Conservation (phyloP, 2,329 filamentous ascomycete genomes). For the Fusarium sp. region DNA sequence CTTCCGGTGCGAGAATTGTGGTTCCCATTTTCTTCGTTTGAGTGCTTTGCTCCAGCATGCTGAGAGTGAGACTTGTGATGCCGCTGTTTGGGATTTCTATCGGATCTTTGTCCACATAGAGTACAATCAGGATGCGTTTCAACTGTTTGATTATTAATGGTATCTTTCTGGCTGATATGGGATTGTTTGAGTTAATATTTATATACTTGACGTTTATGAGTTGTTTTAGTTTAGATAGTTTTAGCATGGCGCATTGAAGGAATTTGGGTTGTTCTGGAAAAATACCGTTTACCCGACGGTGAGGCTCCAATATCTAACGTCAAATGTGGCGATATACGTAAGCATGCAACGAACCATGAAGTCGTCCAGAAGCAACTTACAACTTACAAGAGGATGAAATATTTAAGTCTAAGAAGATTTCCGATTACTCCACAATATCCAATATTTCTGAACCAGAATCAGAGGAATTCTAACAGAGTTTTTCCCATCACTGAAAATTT, state of each 20-base stretch:
- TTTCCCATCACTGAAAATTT: no score
- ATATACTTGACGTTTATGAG: neutral
- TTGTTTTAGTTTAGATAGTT: neutral
- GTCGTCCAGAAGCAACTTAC: no score
- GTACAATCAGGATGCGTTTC: neutral
- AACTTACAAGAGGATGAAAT: no score
- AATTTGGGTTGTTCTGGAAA: no score
- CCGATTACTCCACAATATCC: no score
- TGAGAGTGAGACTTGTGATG: slow-evolving; percentile 40
- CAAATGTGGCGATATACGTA: no score
- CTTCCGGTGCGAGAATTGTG: slow-evolving; percentile 39
- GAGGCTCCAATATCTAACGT: no score
- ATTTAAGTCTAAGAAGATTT: no score
- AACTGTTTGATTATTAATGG: neutral
- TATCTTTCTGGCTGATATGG: neutral
- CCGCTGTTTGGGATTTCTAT: slow-evolving; percentile 5
- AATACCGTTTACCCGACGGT: no score
- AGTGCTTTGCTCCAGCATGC: slow-evolving; percentile 44
- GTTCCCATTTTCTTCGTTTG: slow-evolving; percentile 8
- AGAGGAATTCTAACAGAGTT: neutral
- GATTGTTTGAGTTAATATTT: no score
- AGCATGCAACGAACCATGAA: no score
- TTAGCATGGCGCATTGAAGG: neutral
- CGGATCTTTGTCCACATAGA: neutral
- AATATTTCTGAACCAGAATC: neutral